phyloP scores from a whole-genome alignment of 192 early-diverging fungal genomes.

The Endogone sp. region DNA sequence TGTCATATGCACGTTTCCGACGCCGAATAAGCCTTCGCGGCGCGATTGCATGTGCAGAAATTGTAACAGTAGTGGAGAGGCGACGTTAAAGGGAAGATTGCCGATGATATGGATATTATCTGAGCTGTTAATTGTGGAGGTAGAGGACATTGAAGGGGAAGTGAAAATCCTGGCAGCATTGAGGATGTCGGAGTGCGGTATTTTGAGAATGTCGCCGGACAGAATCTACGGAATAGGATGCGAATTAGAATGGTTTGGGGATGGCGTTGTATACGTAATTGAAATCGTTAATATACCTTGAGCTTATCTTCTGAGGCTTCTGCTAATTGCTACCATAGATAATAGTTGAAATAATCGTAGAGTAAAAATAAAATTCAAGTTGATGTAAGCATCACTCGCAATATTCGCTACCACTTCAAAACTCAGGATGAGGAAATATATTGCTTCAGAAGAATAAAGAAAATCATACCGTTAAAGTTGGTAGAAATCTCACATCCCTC shows the following conservation, averaged over 20 bases:
- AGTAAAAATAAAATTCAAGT: neutral
- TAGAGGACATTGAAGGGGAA: neutral
- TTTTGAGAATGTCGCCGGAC: slow-evolving; percentile 60
- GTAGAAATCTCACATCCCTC: slow-evolving; percentile 69
- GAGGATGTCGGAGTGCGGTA: slow-evolving; percentile 52
- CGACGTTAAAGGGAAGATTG: slow-evolving; percentile 76
- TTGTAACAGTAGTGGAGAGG: slow-evolving; percentile 62
- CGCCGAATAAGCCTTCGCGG: slow-evolving; percentile 56
- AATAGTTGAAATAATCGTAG: neutral
- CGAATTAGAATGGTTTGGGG: neutral
- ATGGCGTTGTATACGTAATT: neutral
- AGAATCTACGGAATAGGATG: slow-evolving; percentile 28
- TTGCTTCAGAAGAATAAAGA: neutral
- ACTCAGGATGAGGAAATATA: too few relatives aligned
- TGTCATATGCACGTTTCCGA: slow-evolving; percentile 55
- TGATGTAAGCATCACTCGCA: too few relatives aligned
- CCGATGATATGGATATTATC: slow-evolving; percentile 45
- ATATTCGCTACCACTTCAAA: too few relatives aligned
- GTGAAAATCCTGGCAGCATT: slow-evolving; percentile 15
- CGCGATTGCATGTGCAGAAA: slow-evolving; percentile 60
- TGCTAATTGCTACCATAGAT: slow-evolving; percentile 52
- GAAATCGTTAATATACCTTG: slow-evolving; percentile 18
- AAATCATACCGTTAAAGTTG: slow-evolving; percentile 45
- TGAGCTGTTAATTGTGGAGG: neutral
- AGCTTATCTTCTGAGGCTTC: slow-evolving; percentile 58